Evolutionary conservation across 148 eudicot species (phyloP).

Genomic region (Limonium bicolor): DNA sequence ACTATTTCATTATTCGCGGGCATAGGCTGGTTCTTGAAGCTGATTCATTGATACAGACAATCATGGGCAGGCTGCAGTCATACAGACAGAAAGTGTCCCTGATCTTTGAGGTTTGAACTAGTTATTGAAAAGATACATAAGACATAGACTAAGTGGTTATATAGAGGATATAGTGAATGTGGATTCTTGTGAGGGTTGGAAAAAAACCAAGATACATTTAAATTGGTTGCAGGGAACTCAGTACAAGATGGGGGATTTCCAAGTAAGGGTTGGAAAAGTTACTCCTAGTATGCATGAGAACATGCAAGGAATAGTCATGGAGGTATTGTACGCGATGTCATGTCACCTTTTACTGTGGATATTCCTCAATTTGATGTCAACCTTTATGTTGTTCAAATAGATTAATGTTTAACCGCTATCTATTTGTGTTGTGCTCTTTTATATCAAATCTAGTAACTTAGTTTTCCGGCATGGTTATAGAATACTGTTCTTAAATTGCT

Average conservation of each 20-base stretch:
- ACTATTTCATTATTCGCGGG: conserved; percentile 65
- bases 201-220: too few relatives aligned
- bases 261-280: conserved; percentile 87
- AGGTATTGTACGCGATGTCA: conserved; percentile 28
- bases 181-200: too few relatives aligned
- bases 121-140: too few relatives aligned
- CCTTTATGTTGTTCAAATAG: background rate
- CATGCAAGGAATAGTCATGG: conserved; percentile 94
- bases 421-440: background rate
- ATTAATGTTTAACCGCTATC: background rate
- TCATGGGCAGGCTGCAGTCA: conserved; percentile 91
- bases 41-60: conserved; percentile 55
- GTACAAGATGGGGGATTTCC: conserved; percentile 89
- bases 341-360: background rate
- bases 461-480: too few relatives aligned
- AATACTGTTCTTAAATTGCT: too few relatives aligned
- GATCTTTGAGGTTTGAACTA: conserved; percentile 58
- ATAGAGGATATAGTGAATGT: too few relatives aligned
- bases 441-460: background rate
- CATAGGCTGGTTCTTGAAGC: conserved; percentile 76
- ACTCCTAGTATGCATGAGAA: conserved; percentile 56
- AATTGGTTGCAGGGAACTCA: conserved; percentile 81
- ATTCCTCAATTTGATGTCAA: background rate
- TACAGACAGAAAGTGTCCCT: conserved; percentile 72
- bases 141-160: too few relatives aligned